Base-by-base conservation (phyloP, 192 early-diverging fungal genomes). In the Podila epigama region DNA sequence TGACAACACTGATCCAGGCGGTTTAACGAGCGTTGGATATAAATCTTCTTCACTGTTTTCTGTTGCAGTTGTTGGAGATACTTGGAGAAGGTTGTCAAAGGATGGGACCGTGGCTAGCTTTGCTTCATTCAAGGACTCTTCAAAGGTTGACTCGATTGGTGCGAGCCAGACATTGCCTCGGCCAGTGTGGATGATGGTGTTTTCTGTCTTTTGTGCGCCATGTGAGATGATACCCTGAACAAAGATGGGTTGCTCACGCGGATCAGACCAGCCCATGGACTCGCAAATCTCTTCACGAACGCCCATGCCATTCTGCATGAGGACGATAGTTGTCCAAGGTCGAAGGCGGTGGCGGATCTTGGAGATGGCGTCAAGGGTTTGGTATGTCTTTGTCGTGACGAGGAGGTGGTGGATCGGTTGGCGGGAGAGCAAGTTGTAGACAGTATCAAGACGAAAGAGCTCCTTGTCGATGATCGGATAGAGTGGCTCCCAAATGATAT, bases 291-390 rank as follows among this genome's bases (percentile, higher is more conserved):
- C 83, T 50, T 89, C 84, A 52, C 82, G 79, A 28, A 86, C 66
- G 20, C 88, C 87, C 83, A 90, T 86, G 9, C 90, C 91, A 44
- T 92, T 92, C 48, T 89, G 89, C 64, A 92, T 63, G 51, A 92
- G 58, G 4, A 90, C 75, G 5, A 92, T 85, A 0, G 84, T 88
- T 0, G 86, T 80, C 58, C 75, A 79, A 15, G 78, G 61, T 29
- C 67, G 55, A 10, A 92, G 68, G 1, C 90, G 85, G 31, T 70
- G 65, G 32, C 69, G 71, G 58, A 91, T 82, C 28, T 75, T 67
- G 35, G 67, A 51, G 15, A 87, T 80, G 12, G 90, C 89, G 12
- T 73, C 72, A 12, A 82, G 60, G 5, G 84, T 84, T 51, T 92
- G 84, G 48, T 90, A 84, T 2, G 90, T 85, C 79, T 92, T 92